Conservation (phyloP, 148 eudicot genomes). For the Fagopyrum tataricum region DNA sequence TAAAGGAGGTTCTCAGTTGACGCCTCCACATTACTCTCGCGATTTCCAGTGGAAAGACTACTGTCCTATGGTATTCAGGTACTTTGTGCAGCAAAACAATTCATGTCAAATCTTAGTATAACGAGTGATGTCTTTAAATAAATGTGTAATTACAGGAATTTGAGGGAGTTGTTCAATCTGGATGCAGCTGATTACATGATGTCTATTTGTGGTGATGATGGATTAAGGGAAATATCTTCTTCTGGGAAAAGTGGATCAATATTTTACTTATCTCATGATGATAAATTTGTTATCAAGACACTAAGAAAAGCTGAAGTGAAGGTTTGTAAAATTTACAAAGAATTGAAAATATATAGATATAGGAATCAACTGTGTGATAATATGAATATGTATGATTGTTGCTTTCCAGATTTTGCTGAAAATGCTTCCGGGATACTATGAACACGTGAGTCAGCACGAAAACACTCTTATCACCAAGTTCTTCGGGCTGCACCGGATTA, state of each 20-base stretch:
- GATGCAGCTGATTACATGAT: constrained; percentile 99
- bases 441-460: constrained; percentile 46
- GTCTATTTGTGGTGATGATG: constrained; percentile 97
- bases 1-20: constrained; percentile 70
- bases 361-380: no score
- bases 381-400: no score
- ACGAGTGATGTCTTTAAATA: no score
- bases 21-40: constrained; percentile 80
- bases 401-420: constrained; percentile 25
- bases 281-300: constrained; percentile 87
- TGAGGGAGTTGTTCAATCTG: constrained; percentile 94
- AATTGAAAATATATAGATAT: no score
- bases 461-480: constrained; percentile 90
- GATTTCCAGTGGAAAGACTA: constrained; percentile 98
- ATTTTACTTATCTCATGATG: constrained; percentile 85
- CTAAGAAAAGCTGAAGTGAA: constrained; percentile 63
- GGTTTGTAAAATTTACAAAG: constrained; percentile 30
- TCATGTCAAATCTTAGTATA: no score
- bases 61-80: constrained; percentile 99
- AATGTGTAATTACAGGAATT: constrained; percentile 42
- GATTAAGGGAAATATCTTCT: constrained; percentile 75
- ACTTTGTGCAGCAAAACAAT: no score
- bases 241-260: constrained; percentile 97
- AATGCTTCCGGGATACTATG: constrained; percentile 60
- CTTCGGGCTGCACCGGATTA: constrained; percentile 80